Base-by-base conservation (phyloP, 176 grass and related monocot species). In the Oryza officinalis region DNA sequence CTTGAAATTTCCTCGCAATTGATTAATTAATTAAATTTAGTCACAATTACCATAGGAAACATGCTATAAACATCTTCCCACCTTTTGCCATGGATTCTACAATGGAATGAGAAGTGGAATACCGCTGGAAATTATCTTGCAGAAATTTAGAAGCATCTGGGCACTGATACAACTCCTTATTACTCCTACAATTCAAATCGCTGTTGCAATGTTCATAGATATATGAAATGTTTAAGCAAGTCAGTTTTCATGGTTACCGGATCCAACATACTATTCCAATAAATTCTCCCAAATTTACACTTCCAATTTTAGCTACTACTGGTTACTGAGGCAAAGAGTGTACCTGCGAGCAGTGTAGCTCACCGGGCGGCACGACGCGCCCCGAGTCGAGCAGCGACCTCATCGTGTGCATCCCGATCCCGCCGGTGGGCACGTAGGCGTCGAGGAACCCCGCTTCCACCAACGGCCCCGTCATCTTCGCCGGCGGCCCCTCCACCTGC, bases 311-410 rank as follows among this genome's bases (percentile, higher is more conserved):
- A 57, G 20, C 5, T 71, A 20, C 13, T 33, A 14, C 13, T 33
- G 71, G 25, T 32, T 52, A 90, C 47, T 27, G 72, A 78, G 46
- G 63, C n/a, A 83, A 70, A 71, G 61, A 57, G 52, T 80, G 63
- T 52, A 99, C 97, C 88, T 96, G 88, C 54, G 92, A 69, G 80
- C 97, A 99, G 37, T 91, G 88, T 25, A 99, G 90, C 65, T 94
- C 68, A 79, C 90, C 81, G 74, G 68, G 86, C 20, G 87, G 70
- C 65, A 96, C 93, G 37, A 99, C 69, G 63, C 81, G 82, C 30
- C 89, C 87, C 20, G 97, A 96, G 20, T 73, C 81, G 44, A 99
- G 88, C 32, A 99, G 86, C 84, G 88, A 71, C 72, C 89, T 90
- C 97, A 99, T 99, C 0, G 93, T 96, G 81, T 99, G 97, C 80